phyloP scores from a whole-genome alignment of 225 moss, liverwort and hornwort species.

The Straminergon stramineum region DNA sequence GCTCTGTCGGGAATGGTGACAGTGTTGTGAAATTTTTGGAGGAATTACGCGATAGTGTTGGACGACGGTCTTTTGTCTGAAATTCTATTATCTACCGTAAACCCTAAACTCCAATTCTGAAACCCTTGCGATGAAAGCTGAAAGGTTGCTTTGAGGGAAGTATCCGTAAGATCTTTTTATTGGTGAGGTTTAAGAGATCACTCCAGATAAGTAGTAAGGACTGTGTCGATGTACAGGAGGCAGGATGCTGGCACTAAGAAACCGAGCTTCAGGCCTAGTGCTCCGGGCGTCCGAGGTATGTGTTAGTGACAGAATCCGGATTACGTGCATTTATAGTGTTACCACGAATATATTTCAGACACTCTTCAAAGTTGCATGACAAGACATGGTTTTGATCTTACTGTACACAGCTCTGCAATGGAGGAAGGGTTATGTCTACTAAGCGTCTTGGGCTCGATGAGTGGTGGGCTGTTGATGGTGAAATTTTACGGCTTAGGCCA shows the following conservation, averaged over 20 bases:
- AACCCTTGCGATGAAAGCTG: not conserved
- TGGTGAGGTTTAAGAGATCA: not conserved
- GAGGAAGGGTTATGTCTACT: constrained; percentile 10
- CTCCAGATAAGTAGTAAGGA: not conserved
- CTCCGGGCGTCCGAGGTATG: constrained; percentile 19
- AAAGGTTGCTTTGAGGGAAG: not conserved
- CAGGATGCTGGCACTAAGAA: constrained; percentile 22
- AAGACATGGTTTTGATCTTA: not conserved
- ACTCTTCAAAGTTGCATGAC: not conserved
- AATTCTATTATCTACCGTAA: not conserved
- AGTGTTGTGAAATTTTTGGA: not conserved
- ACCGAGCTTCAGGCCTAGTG: constrained; percentile 5
- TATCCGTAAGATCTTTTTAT: not conserved
- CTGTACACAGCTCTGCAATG: constrained; percentile 23
- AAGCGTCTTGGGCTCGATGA: constrained; percentile 39
- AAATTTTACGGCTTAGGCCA: constrained; percentile 55
- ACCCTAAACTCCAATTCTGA: not conserved
- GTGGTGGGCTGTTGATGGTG: constrained; percentile 89
- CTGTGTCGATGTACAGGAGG: not conserved
- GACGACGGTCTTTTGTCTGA: not conserved
- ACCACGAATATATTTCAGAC: not conserved
- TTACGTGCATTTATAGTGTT: not conserved
- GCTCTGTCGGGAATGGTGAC: not conserved
- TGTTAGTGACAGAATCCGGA: not conserved
- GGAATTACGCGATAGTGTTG: not conserved